Evolutionary conservation across 2,329 filamentous ascomycete species (phyloP).

Genomic region (Fusarium fujikuroi): DNA sequence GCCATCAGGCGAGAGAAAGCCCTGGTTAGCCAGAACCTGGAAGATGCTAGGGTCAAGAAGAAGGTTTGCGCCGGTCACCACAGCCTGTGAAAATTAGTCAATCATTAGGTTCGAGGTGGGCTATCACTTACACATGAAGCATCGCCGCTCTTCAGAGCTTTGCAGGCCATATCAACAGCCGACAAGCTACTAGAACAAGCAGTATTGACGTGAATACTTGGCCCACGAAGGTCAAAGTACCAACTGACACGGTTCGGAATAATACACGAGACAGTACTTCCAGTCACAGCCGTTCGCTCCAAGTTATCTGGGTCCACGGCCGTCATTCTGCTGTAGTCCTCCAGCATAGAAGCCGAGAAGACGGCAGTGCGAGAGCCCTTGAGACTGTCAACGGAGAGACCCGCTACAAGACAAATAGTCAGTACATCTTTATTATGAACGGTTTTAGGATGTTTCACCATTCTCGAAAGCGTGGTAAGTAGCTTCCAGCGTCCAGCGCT

Average conservation of each 20-base stretch:
- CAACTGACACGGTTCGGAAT: slow-evolving; percentile 55
- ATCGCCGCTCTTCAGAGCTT: slow-evolving; percentile 57
- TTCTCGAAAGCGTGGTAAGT: slow-evolving; percentile 51
- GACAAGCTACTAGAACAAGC: slow-evolving; percentile 32
- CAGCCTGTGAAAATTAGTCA: slow-evolving; percentile 4
- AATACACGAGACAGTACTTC: slow-evolving; percentile 34
- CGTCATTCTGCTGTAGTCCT: slow-evolving; percentile 50
- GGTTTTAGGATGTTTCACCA: slow-evolving; percentile 6
- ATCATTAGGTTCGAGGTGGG: fast-evolving
- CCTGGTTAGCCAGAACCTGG: slow-evolving; percentile 52
- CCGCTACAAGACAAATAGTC: slow-evolving; percentile 28
- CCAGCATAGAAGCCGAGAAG: slow-evolving; percentile 52
- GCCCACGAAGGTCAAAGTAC: slow-evolving; percentile 45
- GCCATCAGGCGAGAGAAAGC: slow-evolving; percentile 53
- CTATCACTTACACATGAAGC: slow-evolving; percentile 29
- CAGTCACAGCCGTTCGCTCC: slow-evolving; percentile 46
- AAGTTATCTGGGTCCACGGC: slow-evolving; percentile 50
- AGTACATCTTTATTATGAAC: background rate
- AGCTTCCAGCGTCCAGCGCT: slow-evolving; percentile 49
- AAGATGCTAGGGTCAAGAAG: slow-evolving; percentile 31
- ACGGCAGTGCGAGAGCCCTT: slow-evolving; percentile 48
- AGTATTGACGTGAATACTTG: slow-evolving; percentile 33
- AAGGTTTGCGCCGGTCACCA: slow-evolving; percentile 35
- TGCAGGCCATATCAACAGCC: slow-evolving; percentile 30
- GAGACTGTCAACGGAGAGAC: slow-evolving; percentile 46